These are phyloP conservation scores for Eucalyptus erythrocorys DNA, from an alignment of 345 rosid genomes.

Conservation along the genomic window DNA sequence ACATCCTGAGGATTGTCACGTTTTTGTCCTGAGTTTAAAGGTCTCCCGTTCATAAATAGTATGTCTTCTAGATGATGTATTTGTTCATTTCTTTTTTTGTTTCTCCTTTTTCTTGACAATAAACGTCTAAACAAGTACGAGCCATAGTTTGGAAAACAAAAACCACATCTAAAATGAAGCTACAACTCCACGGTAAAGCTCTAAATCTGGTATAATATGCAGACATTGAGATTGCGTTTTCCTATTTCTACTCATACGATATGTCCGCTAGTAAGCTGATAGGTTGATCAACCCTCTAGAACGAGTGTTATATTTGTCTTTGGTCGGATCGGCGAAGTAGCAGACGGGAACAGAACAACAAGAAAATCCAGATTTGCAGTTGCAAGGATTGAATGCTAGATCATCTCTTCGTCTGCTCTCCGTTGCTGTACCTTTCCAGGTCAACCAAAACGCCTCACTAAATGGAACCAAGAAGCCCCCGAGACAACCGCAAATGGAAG, in stretches of 20 bases:
- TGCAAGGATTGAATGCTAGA: neutral
- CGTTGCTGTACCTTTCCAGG: neutral
- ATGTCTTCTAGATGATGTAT: neutral
- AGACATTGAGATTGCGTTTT: neutral
- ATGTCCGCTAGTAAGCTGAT: neutral
- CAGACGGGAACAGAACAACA: neutral
- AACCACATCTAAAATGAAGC: neutral
- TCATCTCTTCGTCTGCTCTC: neutral
- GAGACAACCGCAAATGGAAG: neutral
- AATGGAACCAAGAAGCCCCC: neutral
- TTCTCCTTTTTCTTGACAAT: neutral
- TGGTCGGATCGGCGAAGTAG: neutral
- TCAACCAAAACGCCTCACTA: neutral
- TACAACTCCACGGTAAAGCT: neutral
- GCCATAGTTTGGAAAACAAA: neutral
- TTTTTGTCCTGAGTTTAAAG: neutral
- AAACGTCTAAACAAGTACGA: neutral
- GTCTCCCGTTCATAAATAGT: neutral
- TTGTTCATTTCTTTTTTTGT: neutral
- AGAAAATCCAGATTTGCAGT: neutral
- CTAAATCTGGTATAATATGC: neutral
- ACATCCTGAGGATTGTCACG: neutral
- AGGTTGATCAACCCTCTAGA: neutral
- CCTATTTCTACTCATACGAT: neutral
- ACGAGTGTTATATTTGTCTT: neutral